A percentile compares a stretch with the other conserved stretches of the same genome.
Conservation (phyloP, 2,329 filamentous ascomycete genomes). For the Alternaria gaisen region DNA sequence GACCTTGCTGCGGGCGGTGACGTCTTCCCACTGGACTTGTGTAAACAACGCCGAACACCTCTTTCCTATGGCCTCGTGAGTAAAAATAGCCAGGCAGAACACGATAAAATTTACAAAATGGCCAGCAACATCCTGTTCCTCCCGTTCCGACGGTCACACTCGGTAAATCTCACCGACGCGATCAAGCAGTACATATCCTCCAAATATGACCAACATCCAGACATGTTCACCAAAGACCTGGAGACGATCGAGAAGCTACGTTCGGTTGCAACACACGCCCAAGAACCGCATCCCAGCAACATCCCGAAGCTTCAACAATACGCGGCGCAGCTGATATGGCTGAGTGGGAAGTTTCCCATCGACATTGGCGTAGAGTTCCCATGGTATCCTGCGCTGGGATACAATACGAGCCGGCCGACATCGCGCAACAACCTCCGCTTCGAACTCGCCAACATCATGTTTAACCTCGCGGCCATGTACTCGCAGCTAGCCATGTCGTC, state of each 20-base stretch:
- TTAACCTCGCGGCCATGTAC: constrained; percentile 92
- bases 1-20: constrained; percentile 25
- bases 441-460: constrained; percentile 91
- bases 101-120: constrained; percentile 19
- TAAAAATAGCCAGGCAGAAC: background rate
- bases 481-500: constrained; percentile 87
- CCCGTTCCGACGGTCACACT: constrained; percentile 86
- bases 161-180: constrained; percentile 78
- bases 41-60: constrained; percentile 27
- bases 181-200: constrained; percentile 95
- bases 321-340: constrained; percentile 90
- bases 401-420: constrained; percentile 79
- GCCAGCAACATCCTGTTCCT: constrained; percentile 73
- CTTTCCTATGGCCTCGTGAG: constrained; percentile 40
- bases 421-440: constrained; percentile 75
- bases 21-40: constrained; percentile 30
- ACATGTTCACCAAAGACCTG: constrained; percentile 93
- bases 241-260: constrained; percentile 85
- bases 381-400: constrained; percentile 94
- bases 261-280: constrained; percentile 84
- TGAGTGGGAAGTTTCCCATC: constrained; percentile 94
- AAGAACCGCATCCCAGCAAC: constrained; percentile 87
- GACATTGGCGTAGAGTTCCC: constrained; percentile 96
- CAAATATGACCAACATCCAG: constrained; percentile 98
- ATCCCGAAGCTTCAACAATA: constrained; percentile 90